Base-by-base conservation (phyloP, 257 asterid species). In the Solanum pennellii region DNA sequence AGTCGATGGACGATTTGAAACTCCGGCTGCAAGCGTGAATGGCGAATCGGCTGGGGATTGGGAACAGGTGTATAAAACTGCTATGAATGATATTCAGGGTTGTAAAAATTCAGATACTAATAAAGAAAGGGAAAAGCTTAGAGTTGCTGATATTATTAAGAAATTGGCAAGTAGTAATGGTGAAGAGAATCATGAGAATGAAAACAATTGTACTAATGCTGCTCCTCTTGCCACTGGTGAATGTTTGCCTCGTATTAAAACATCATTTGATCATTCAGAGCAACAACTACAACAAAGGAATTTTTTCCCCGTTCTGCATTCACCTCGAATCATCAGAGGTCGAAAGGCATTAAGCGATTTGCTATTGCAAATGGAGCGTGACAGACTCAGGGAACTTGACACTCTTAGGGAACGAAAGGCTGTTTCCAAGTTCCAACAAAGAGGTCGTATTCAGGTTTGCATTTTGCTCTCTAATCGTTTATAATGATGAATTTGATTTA, bases 401-500 rank as follows among this genome's bases (percentile, higher is more conserved):
- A 44, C 29, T 16, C 52, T 87, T 20, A 13, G 35, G 23, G 89
- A 76, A 15, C 86, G 86, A 5, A 87, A 87, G 29, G 86, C 89
- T 0, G 89, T 87, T 39, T 87, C 89, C 31, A 87, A 80, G 59
- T 87, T 87, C 62, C 85, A 80, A 42, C 89, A 87, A 60, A 77
- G 85, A 80, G 89, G 89, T 39, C 89, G 89, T 71, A 87, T 87
- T 2, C 86, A 87, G 86, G 89, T 87, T 74, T 66, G 77, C 21
- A 5, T 29, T 29, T 41, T 27, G 75, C 41, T 39, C 56, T 16
- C 20, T 41, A 31, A 65, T 21, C 29, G 11, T 18, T 52, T 23
- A 18, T 45, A 45, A 13, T 29, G 66, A 15, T 47, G 41, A 60
- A 7, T 84, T n/a, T 41, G 16, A 66, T 85, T 60, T 42, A 14